Conservation (phyloP, 1,139 yeast species). For the Wickerhamomyces sp. region DNA sequence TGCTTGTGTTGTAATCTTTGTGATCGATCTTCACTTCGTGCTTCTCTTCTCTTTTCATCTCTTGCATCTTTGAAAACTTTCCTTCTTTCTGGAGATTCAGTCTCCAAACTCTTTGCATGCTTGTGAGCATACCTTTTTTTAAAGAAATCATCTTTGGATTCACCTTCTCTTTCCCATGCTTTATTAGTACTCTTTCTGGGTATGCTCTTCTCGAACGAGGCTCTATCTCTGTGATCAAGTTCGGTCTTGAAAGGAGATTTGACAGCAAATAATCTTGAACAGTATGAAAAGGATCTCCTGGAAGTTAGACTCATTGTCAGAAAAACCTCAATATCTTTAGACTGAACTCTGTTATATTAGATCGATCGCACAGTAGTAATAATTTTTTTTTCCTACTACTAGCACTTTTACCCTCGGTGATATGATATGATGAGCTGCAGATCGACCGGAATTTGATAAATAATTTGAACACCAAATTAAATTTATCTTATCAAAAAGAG, state of each 20-base stretch:
- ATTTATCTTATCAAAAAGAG: no score
- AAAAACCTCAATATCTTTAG: no score
- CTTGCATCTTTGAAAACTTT: slow-evolving; percentile 13
- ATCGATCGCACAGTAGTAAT: no score
- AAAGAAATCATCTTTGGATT: slow-evolving; percentile 51
- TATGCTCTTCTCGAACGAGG: slow-evolving; percentile 37
- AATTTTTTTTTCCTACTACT: no score
- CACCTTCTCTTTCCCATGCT: slow-evolving; percentile 56
- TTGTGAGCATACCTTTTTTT: slow-evolving; percentile 51
- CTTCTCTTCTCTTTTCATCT: slow-evolving; percentile 9
- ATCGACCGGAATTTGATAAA: no score
- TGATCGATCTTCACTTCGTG: slow-evolving; percentile 3
- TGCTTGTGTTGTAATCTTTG: slow-evolving; percentile 15
- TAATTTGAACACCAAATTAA: no score
- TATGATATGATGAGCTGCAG: no score
- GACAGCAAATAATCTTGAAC: background rate
- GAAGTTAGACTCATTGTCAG: slow-evolving; percentile 3
- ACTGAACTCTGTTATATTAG: no score
- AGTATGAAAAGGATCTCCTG: background rate
- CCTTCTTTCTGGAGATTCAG: slow-evolving; percentile 13
- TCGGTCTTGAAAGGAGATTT: slow-evolving; percentile 10
- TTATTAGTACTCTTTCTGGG: slow-evolving; percentile 35
- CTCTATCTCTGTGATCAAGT: slow-evolving; percentile 4
- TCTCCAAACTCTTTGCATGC: slow-evolving; percentile 42
- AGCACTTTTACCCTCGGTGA: no score